Base-by-base conservation (phyloP, 495 filamentous ascomycete species). In the Achaetomiella virescens region DNA sequence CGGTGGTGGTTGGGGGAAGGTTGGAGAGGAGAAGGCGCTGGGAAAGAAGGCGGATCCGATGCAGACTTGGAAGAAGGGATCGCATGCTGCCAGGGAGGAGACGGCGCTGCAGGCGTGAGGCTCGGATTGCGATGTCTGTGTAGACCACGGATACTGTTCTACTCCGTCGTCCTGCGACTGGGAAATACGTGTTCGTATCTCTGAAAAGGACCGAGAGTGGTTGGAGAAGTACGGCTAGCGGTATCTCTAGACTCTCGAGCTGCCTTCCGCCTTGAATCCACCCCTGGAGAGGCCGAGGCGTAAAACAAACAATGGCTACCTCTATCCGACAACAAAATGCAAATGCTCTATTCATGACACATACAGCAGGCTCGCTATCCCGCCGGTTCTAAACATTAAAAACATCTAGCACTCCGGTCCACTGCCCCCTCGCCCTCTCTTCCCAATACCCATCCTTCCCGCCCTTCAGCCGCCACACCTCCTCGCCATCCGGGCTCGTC, bases 381-480 rank as follows among this genome's bases (percentile, higher is more conserved):
- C 41, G 21, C 47, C 18, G 9, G 47, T 25, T 4, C 52, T 57
- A 66, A 35, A 29, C 59, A 36, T 50, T 48, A 59, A 96, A 95
- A 44, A 97, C 81, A 61, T 84, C 78, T 55, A 82, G 75, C 43
- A 92, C 80, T 17, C 83, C 84, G 10, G 71, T 71, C 90, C 90
- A 97, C 21, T 72, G 74, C 2, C 85, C 84, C 60, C 70, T 80
- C 0, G 66, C 76, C 58, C 93, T 78, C 71, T 89, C 85, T 62
- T 96, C 93, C 93, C 91, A 97, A 72, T 97, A 97, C 25, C 86
- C 85, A 15, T 91, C 89, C 68, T 84, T 88, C 7, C 89, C 90
- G 10, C 70, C 71, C 76, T 86, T 92, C 59, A 96, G 66, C 59
- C 78, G 77, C 93, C 93, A 98, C 10, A 87, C 73, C 61, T 86